A percentile compares a stretch with the other conserved stretches of the same genome.
These are phyloP conservation scores for Mortierella sp. DNA, from an alignment of 371 early-diverging fungal genomes.

Conservation along the genomic window DNA sequence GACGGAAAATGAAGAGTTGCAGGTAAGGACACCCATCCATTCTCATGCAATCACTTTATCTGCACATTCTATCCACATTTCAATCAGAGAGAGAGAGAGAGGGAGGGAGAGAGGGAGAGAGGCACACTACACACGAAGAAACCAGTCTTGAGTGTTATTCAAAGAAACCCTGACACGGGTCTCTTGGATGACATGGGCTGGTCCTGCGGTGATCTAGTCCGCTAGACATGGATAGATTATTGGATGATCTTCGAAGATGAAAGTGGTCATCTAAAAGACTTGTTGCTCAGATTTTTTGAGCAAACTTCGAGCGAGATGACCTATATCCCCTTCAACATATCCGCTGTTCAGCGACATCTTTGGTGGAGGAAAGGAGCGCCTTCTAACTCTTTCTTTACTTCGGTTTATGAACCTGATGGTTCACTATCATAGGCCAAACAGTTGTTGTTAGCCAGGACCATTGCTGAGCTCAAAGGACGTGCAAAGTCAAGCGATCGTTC, in stretches of 20 bases:
- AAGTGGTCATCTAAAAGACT: conserved; percentile 51
- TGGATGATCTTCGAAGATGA: conserved; percentile 52
- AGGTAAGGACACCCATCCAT: conserved; percentile 12
- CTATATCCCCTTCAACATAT: conserved; percentile 18
- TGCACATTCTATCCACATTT: too few species aligned
- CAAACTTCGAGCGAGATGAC: conserved; percentile 53
- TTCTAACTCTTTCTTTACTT: not conserved
- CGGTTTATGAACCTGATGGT: not conserved
- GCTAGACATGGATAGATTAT: conserved; percentile 49
- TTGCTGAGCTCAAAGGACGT: conserved; percentile 27
- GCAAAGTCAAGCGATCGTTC: conserved; percentile 12
- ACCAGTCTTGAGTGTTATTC: conserved; percentile 7
- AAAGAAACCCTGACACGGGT: not conserved
- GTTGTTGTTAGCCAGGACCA: conserved; percentile 14
- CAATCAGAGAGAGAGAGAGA: too few species aligned
- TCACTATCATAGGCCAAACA: conserved; percentile 17
- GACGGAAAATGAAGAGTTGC: conserved; percentile 37
- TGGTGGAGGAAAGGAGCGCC: not conserved
- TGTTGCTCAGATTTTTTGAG: conserved; percentile 50
- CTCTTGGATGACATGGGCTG: conserved; percentile 1
- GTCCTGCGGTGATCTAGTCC: conserved; percentile 50
- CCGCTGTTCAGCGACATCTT: not conserved
- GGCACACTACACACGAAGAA: conserved; percentile 28
- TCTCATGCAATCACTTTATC: not conserved
- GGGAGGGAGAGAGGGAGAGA: too few species aligned